phyloP scores from a whole-genome alignment of 176 grass and related monocot genomes.

The Leersia perrieri region DNA sequence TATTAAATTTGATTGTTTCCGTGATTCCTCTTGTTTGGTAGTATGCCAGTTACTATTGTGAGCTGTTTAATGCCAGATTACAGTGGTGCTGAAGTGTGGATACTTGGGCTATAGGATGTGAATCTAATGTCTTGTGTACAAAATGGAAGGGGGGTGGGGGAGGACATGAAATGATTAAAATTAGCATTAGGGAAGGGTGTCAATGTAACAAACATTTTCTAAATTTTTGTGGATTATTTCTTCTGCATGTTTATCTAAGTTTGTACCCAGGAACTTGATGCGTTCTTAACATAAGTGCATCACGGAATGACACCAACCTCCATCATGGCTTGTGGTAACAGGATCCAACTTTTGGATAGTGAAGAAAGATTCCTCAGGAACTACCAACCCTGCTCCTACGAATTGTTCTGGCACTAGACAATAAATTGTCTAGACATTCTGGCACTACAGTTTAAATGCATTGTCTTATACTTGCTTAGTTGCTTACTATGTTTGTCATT shows the following conservation, averaged over 20 bases:
- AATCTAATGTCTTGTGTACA: neutral
- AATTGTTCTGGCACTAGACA: no score
- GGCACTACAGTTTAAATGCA: neutral
- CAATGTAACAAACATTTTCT: neutral
- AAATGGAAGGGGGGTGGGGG: neutral
- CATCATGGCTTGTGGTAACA: neutral
- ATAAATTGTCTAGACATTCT: neutral
- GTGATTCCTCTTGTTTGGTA: slow-evolving; percentile 21
- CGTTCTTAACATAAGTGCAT: neutral
- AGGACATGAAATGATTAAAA: neutral
- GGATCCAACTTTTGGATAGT: neutral
- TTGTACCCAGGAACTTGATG: slow-evolving; percentile 20
- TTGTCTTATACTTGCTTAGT: neutral
- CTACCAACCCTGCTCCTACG: neutral
- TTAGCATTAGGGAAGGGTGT: neutral
- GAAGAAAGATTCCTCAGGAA: slow-evolving; percentile 7
- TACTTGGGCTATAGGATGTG: slow-evolving; percentile 1
- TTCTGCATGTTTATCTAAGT: slow-evolving; percentile 6
- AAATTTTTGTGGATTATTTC: neutral
- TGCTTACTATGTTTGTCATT: neutral
- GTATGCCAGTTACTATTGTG: neutral
- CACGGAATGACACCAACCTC: neutral
- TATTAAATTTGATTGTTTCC: neutral
- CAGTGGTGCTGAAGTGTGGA: neutral
- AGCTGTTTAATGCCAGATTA: neutral